Percentiles rank a stretch among this genome's conserved stretches.
Evolutionary conservation across 169 alveolate genomes (phyloP).

Genomic region (Perkinsus marinus): DNA sequence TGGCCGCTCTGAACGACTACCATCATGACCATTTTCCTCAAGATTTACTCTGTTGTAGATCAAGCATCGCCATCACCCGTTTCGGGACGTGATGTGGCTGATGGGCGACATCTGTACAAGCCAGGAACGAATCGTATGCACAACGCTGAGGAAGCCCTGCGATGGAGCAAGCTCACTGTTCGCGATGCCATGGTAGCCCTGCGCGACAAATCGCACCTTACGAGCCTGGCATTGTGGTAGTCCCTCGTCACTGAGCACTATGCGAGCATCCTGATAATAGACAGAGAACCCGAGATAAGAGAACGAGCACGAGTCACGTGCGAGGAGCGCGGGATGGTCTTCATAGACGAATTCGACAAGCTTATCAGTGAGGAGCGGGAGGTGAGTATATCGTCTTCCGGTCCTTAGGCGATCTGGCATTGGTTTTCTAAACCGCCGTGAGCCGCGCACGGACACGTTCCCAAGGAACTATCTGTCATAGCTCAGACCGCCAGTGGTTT

Average conservation of each 20-base stretch:
- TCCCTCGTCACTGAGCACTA: conserved; percentile 7
- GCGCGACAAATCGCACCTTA: neutral
- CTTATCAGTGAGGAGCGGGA: neutral
- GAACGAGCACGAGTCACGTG: conserved; percentile 13
- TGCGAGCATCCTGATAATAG: neutral
- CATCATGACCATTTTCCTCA: no score
- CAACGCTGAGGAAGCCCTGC: neutral
- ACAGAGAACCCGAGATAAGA: conserved; percentile 3
- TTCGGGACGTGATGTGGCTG: neutral
- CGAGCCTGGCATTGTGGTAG: no score
- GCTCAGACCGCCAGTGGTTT: neutral
- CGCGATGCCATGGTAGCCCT: neutral
- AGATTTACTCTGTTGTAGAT: no score
- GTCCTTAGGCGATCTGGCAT: neutral
- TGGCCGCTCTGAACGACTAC: no score
- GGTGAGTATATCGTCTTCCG: neutral
- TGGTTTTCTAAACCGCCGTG: neutral
- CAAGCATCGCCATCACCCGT: neutral
- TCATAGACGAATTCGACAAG: conserved; percentile 17
- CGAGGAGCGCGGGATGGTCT: conserved; percentile 11
- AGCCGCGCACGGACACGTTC: no score
- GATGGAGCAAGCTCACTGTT: neutral
- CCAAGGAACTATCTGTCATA: no score
- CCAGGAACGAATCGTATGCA: neutral
- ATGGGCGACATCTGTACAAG: neutral